Evolutionary conservation across 225 moss, liverwort and hornwort genomes (phyloP), one percentile per base, ranked within the genome.

Genomic region (Polytrichum commune): DNA sequence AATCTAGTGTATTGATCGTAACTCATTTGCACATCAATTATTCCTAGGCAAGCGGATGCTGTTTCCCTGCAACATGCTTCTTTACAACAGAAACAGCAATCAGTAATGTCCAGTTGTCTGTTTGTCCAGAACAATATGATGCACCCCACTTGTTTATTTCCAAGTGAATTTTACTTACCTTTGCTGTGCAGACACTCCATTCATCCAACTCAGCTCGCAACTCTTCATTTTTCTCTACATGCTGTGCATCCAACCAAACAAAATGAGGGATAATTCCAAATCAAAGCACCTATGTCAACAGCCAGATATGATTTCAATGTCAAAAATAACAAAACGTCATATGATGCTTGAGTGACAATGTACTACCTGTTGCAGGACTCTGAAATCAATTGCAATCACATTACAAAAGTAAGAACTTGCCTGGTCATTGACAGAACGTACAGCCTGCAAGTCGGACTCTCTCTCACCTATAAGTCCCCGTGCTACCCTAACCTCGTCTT

Each of bases 141-240:
- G 54, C 19, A 22, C 19, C 27, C 6, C 18, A 53, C 23, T 22
- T 7, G 60, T 19, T 60, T 19, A 19, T 19, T 57, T 71, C 5
- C 7, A 27, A 66, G 22, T 23, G 18, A 65, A 71, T 54, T 4
- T 35, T 69, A 27, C 72, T 71, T 81, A 81, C 86, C 86, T 87
- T 87, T 3, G 81, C 81, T 74, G 86, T 79, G 19, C 83, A 78
- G 60, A 81, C 80, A 73, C 86, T 87, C 86, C 86, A 87, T 55
- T 87, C 86, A 76, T 87, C 86, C 83, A 87, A 81, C 78, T 84
- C 86, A 67, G 86, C 86, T 64, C 86, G 83, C 74, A 87, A 67
- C 60, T 83, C 81, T 74, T 87, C 86, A 61, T 84, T 87, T 64
- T 87, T 83, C 74, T 87, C 86, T 72, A 87, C 86, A 60, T 83